Evolutionary conservation across 2,329 filamentous ascomycete species (phyloP).

Genomic region (Emericellopsis cladophorae): DNA sequence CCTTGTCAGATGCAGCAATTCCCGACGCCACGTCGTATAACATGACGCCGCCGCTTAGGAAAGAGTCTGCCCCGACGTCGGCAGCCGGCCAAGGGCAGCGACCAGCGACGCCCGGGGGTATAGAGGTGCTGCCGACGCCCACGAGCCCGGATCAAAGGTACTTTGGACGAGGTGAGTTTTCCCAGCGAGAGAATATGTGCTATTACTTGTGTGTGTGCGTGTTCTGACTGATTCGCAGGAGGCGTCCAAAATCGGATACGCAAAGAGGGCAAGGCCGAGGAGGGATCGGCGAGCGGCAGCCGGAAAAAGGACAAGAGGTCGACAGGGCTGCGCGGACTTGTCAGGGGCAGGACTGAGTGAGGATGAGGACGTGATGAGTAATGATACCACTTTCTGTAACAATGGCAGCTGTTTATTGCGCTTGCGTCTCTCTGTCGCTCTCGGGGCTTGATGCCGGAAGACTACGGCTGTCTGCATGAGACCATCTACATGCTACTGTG

Average conservation of each 20-base stretch:
- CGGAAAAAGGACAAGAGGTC: slow-evolving; percentile 23
- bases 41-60: slow-evolving; percentile 26
- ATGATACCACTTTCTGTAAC: no score
- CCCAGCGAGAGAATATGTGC: slow-evolving; percentile 7
- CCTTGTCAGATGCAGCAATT: slow-evolving; percentile 28
- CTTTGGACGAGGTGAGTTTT: slow-evolving; percentile 30
- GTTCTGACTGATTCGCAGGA: slow-evolving; percentile 15
- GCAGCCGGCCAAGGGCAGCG: slow-evolving; percentile 18
- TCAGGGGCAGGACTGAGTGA: slow-evolving; percentile 2
- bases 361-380: not conserved
- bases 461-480: no score
- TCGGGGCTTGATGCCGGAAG: no score
- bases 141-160: slow-evolving; percentile 27
- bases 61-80: slow-evolving; percentile 19
- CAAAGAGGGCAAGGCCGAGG: slow-evolving; percentile 23
- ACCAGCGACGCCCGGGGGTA: slow-evolving; percentile 18
- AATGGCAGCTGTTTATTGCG: no score
- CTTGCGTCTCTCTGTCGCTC: no score
- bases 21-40: slow-evolving; percentile 29
- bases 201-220: slow-evolving; percentile 2
- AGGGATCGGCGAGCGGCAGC: not conserved
- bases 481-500: no score
- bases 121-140: slow-evolving; percentile 6
- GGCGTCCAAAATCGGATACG: slow-evolving; percentile 33
- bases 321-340: slow-evolving; percentile 25